Base-by-base conservation (phyloP, 176 grass and related monocot genomes). In the Triticum monococcum region DNA sequence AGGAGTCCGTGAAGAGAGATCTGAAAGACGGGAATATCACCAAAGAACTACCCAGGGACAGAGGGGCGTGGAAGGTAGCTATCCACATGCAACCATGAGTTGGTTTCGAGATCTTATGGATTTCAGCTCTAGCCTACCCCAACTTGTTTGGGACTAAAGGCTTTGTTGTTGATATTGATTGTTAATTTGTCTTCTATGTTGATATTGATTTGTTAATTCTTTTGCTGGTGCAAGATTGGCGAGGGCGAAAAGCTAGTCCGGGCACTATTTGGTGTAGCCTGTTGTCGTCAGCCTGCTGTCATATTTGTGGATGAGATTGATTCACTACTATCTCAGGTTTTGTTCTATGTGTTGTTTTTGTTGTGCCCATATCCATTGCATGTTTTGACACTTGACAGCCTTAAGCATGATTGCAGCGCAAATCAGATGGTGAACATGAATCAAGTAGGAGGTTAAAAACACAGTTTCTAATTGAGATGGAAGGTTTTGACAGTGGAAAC, bases 271-370 rank as follows among this genome's bases (percentile, higher is more conserved):
- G 96, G 93, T 37, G 96, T 98, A 59, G 96, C 96, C 57, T 86
- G 81, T 64, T 98, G 96, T 88, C 96, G 96, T 65, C 93, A 98
- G 83, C 96, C 96, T 80, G 91, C 96, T 67, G 96, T 98, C 45
- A 98, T 98, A 85, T 98, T 98, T 80, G 90, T 98, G 46, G 96
- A 98, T 87, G 96, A 98, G 90, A 95, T 98, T 43, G 96, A 98
- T 84, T 95, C 96, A 64, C 79, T 98, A 48, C 84, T 98, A 13
- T 98, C 96, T 84, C 96, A 98, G 90, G 96, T 95, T 86, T 50
- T 88, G 20, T 24, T 88, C 37, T 54, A 57, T 88, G 4, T 63
- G 14, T 63, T 78, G 31, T 37, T 72, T 80, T 46, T 82, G 18
- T 67, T 86, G 61, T 92, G 33, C 9, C 33, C 28, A 73, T 81